These are phyloP conservation scores for Heliamphora pulchella DNA, from an alignment of 179 eudicot species.

Conservation along the genomic window DNA sequence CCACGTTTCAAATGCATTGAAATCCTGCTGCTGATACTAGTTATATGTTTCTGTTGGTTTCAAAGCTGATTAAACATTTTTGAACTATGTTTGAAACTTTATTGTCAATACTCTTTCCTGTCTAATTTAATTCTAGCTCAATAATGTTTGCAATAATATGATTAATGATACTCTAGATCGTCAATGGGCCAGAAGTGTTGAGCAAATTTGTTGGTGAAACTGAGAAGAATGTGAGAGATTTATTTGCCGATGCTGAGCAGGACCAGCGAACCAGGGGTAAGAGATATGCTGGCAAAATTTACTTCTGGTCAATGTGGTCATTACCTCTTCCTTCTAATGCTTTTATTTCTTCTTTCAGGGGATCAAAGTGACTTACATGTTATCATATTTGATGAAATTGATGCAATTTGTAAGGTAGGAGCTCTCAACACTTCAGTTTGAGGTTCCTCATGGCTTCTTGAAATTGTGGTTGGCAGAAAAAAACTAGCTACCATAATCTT, in stretches of 20 bases:
- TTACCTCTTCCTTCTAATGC: not conserved
- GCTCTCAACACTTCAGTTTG: slow-evolving; percentile 11
- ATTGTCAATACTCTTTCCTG: not conserved
- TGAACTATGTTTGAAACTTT: not conserved
- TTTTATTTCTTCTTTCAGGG: slow-evolving; percentile 42
- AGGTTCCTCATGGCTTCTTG: not conserved
- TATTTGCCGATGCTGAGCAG: slow-evolving; percentile 98
- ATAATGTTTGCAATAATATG: not conserved
- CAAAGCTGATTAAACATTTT: no score
- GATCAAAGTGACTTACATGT: slow-evolving; percentile 97
- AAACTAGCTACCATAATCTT: not conserved
- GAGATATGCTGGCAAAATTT: not conserved
- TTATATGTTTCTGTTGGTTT: no score
- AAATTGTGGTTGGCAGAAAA: not conserved
- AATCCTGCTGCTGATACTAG: no score
- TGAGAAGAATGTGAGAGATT: slow-evolving; percentile 94
- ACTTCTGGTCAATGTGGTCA: not conserved
- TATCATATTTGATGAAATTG: slow-evolving; percentile 96
- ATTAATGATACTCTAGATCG: slow-evolving; percentile 41
- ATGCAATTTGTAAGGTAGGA: slow-evolving; percentile 95
- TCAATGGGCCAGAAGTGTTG: slow-evolving; percentile 95
- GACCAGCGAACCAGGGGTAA: slow-evolving; percentile 77
- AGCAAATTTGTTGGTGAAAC: slow-evolving; percentile 99
- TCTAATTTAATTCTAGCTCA: not conserved
- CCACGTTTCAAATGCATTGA: no score